Conservation (phyloP, 2,329 filamentous ascomycete genomes). For the Thelonectria rubi region DNA sequence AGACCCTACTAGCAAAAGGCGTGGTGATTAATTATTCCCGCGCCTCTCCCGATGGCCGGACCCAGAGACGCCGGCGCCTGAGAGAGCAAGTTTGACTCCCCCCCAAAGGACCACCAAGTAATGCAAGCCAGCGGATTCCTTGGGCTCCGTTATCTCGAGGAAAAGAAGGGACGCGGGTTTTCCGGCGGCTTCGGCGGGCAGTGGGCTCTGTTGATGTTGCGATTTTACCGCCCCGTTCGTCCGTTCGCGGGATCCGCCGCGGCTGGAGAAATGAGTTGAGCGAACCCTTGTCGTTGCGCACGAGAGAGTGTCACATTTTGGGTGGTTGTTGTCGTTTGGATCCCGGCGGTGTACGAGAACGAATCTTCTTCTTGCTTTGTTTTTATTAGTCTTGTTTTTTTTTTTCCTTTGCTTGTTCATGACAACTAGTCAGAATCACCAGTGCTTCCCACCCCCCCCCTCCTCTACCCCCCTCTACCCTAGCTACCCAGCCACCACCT, state of each 20-base stretch:
- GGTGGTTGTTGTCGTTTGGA: too few species aligned
- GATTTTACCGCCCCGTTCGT: neutral
- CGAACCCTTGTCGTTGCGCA: too few species aligned
- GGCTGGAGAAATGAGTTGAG: too few species aligned
- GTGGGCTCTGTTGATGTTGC: too few species aligned
- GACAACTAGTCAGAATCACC: neutral
- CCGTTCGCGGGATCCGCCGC: neutral
- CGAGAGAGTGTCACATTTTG: too few species aligned
- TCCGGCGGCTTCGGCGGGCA: neutral
- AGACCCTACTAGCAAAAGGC: too few species aligned
- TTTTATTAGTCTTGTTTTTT: neutral
- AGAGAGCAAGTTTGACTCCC: too few species aligned
- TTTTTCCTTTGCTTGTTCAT: too few species aligned
- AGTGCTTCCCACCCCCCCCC: neutral
- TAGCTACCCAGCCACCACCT: too few species aligned
- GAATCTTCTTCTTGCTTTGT: neutral
- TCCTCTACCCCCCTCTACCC: neutral
- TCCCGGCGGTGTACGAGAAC: neutral
- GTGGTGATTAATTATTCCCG: too few species aligned
- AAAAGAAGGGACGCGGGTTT: neutral
- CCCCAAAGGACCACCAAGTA: too few species aligned
- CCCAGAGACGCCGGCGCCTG: too few species aligned
- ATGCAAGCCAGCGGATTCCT: neutral
- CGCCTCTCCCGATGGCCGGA: neutral
- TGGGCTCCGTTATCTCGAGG: neutral